Percentiles rank a stretch among this genome's conserved stretches.
Conservation (phyloP, 345 rosid species). For the Salix caprea region DNA sequence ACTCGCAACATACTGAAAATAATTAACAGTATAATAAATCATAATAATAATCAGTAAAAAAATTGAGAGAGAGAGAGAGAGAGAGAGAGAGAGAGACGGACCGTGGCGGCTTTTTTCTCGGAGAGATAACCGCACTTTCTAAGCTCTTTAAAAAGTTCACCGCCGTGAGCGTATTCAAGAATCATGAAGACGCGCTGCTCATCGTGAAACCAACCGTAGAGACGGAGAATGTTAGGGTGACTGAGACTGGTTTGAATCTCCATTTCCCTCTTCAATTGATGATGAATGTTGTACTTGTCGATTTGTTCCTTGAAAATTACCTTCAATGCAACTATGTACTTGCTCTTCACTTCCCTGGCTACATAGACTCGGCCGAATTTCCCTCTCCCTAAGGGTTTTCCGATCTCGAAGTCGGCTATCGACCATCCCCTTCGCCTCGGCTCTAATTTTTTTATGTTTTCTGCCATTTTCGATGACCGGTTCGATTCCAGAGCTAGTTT, state of each 20-base stretch:
- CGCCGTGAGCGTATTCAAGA: conserved; percentile 89
- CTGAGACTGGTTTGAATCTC: conserved; percentile 70
- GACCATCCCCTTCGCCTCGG: not conserved
- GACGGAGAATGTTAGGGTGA: conserved; percentile 74
- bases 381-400: not conserved
- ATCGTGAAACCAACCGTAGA: conserved; percentile 90
- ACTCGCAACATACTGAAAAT: conserved; percentile 78
- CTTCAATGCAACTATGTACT: conserved; percentile 76
- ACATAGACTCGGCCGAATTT: conserved; percentile 2
- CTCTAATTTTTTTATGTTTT: too few species aligned
- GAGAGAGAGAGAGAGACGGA: conserved; percentile 16
- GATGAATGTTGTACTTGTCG: conserved; percentile 74
- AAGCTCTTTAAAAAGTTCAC: conserved; percentile 76
- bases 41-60: not conserved
- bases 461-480: too few species aligned
- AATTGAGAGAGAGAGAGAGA: not conserved
- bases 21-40: not conserved
- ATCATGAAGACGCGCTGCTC: conserved; percentile 67
- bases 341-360: conserved; percentile 38
- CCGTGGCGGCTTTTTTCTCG: conserved; percentile 83
- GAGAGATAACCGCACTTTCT: conserved; percentile 52
- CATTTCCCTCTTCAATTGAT: conserved; percentile 85
- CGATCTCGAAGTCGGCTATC: not conserved
- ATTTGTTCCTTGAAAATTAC: conserved; percentile 83
- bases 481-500: too few species aligned